Evolutionary conservation across 495 filamentous ascomycete species (phyloP).

Genomic region (Eremomyces bilateralis): DNA sequence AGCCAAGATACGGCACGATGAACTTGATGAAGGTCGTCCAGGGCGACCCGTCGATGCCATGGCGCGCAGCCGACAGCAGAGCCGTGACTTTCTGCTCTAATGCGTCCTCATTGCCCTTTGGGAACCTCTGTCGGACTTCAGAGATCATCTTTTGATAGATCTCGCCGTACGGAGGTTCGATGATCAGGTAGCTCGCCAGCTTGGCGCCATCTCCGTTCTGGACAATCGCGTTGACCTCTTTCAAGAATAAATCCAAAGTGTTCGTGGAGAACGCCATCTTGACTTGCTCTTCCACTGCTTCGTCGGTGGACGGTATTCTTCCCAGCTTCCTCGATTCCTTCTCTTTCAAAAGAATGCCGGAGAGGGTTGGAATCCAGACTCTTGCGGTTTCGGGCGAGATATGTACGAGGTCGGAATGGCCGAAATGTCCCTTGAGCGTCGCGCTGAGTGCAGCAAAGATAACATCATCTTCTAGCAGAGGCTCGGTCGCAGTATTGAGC

Average conservation of each 20-base stretch:
- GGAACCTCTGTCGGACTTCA: slow-evolving; percentile 39
- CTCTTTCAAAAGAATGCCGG: too few relatives aligned
- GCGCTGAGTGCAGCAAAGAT: too few relatives aligned
- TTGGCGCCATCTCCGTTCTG: slow-evolving; percentile 29
- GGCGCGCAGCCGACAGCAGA: slow-evolving; percentile 32
- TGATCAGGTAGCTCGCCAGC: slow-evolving; percentile 34
- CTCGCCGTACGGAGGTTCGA: slow-evolving; percentile 41
- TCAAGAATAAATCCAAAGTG: slow-evolving; percentile 34
- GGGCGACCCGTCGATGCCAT: slow-evolving; percentile 34
- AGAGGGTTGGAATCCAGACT: too few relatives aligned
- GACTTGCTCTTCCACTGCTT: too few relatives aligned
- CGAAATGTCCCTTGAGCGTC: too few relatives aligned
- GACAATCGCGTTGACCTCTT: slow-evolving; percentile 30
- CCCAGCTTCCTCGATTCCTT: too few relatives aligned
- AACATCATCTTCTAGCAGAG: too few relatives aligned
- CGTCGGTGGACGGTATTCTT: too few relatives aligned
- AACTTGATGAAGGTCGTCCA: slow-evolving; percentile 61
- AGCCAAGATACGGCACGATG: slow-evolving; percentile 56
- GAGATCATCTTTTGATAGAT: slow-evolving; percentile 43
- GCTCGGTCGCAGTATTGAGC: too few relatives aligned
- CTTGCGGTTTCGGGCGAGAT: too few relatives aligned
- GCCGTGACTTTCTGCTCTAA: slow-evolving; percentile 35
- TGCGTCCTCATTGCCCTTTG: slow-evolving; percentile 23
- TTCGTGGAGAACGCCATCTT: too few relatives aligned
- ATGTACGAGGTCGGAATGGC: too few relatives aligned